Evolutionary conservation across 2,329 filamentous ascomycete species (phyloP), one percentile per base, ranked within the genome.

Genomic region (Cladorrhinum sp.): DNA sequence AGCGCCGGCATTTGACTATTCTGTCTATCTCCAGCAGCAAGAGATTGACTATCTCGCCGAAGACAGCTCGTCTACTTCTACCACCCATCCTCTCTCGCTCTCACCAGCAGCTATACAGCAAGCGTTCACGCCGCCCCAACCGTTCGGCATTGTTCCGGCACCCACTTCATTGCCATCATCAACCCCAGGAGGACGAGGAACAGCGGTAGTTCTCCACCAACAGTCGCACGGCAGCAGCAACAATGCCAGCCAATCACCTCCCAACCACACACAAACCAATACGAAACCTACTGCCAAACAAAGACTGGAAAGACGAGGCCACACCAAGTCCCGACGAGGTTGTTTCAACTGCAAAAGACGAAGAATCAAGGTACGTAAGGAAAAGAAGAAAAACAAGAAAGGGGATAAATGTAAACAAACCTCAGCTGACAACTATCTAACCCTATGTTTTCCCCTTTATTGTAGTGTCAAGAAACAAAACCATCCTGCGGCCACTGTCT

Each of bases 261-360:
- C 33, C 33, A 36, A 16, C 33, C 33, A 36, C 33, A 10, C 33
- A 36, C 33, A 52, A 52, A 55, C 2, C 50, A 55, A 12, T 20
- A 46, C 42, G 42, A 46, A 18, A 20, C 18, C 42, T 8, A 18
- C 42, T 46, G 7, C n/a, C 42, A 77, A 72, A 66, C 76, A 76
- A 65, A 74, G 77, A 50, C 64, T 81, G 24, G 83, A 84, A 70
- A 75, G 86, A 59, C 80, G 84, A 63, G 85, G 86, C 0, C 86
- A 89, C 64, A 88, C 84, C 10, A 89, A 89, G 72, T 87, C 84
- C 55, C 79, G 86, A 23, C 77, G 82, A 16, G 86, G 86, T 8
- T 89, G 86, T 72, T 88, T 82, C 71, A 87, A 87, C 70, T 89
- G 86, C 75, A 89, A 89, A 73, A 78, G 82, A 59, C 76, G 86